A percentile compares a stretch with the other conserved stretches of the same genome.
phyloP scores from a whole-genome alignment of 768 basidiomycete species.

The Tulasnella sp. region DNA sequence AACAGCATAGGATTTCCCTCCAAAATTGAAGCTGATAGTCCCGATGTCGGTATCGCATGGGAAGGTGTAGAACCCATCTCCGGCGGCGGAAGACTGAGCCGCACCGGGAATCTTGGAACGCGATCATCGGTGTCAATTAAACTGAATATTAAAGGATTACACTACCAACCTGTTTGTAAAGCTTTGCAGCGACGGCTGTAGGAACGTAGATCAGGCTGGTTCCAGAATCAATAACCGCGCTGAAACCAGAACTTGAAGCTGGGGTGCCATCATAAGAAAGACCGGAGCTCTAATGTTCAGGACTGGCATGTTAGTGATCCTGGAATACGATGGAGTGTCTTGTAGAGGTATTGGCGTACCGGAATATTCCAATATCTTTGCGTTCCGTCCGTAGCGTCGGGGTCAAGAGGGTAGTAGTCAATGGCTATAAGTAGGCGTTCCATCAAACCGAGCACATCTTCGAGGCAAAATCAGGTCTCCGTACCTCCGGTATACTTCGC shows the following conservation, averaged over 20 bases:
- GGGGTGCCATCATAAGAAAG: background rate
- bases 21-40: background rate
- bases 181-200: background rate
- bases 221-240: conserved; percentile 20
- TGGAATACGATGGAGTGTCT: no score
- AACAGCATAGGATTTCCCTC: background rate
- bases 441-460: no score
- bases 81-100: background rate
- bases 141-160: background rate
- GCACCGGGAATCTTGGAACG: background rate
- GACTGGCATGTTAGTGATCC: background rate
- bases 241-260: background rate
- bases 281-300: background rate
- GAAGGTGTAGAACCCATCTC: background rate
- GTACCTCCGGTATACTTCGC: background rate
- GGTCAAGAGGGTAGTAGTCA: background rate
- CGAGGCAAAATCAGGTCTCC: no score
- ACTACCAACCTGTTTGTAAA: background rate
- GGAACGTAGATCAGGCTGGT: conserved; percentile 19
- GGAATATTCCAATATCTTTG: conserved; percentile 6
- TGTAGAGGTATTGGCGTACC: background rate
- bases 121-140: background rate
- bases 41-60: background rate
- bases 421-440: background rate
- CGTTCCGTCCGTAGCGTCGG: background rate